A percentile compares a stretch with the other conserved stretches of the same genome.
phyloP scores from a whole-genome alignment of 2,329 filamentous ascomycete genomes.

The Trichocomaceae sp. region DNA sequence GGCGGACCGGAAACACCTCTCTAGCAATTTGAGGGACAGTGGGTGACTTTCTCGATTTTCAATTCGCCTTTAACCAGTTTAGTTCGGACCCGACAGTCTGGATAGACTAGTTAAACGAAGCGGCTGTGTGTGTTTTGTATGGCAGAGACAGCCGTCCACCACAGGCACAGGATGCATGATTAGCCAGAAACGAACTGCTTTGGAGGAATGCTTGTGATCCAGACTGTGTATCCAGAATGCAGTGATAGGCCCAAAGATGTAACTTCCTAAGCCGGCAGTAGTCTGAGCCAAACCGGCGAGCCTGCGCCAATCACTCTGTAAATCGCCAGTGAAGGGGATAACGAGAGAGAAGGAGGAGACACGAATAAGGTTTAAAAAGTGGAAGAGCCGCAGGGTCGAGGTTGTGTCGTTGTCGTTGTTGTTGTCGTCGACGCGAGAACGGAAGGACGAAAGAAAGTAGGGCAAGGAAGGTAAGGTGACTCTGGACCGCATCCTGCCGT shows the following conservation, averaged over 20 bases:
- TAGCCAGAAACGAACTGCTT: not conserved
- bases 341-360: not conserved
- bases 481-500: not conserved
- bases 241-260: constrained; percentile 8
- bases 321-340: not conserved
- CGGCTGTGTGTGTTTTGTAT: constrained; percentile 26
- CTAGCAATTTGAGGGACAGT: constrained; percentile 6
- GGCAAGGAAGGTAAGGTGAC: not conserved
- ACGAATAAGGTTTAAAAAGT: not conserved
- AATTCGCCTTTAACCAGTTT: constrained; percentile 18
- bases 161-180: constrained; percentile 2
- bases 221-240: constrained; percentile 1
- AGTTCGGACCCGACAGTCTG: constrained; percentile 29
- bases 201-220: constrained; percentile 2
- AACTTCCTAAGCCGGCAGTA: constrained; percentile 5
- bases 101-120: constrained; percentile 27
- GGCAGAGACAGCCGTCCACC: constrained; percentile 9
- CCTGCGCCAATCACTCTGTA: not conserved
- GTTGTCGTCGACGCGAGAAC: not conserved
- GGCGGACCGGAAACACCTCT: constrained; percentile 11
- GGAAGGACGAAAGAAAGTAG: not conserved
- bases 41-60: constrained; percentile 12
- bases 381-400: not conserved
- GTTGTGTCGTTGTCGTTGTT: not conserved
- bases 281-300: not conserved